A percentile compares a stretch with the other conserved stretches of the same genome.
Evolutionary conservation across 148 eudicot genomes (phyloP).

Genomic region (Hydrangea macrophylla): DNA sequence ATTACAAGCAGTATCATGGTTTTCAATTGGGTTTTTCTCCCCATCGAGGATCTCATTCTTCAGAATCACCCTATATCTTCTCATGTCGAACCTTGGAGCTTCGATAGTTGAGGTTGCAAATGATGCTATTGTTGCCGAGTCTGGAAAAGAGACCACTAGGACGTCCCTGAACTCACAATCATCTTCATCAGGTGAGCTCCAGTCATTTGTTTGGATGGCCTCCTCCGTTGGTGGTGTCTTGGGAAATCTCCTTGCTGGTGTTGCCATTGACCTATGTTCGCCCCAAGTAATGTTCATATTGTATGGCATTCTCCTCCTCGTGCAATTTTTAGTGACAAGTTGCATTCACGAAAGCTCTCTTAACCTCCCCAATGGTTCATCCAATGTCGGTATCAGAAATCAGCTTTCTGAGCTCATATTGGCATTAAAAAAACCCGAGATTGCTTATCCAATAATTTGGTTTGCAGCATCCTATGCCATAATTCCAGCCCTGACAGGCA

Average conservation of each 20-base stretch:
- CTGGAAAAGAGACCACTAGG: conserved; percentile 42
- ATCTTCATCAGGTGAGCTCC: conserved; percentile 65
- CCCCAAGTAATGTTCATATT: conserved; percentile 52
- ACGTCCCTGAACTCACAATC: conserved; percentile 30
- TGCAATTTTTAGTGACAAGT: conserved; percentile 58
- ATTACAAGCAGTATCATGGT: conserved; percentile 84
- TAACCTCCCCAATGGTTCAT: conserved; percentile 56
- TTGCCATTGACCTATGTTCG: conserved; percentile 46
- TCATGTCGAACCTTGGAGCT: conserved; percentile 84
- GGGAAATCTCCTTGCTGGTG: conserved; percentile 72
- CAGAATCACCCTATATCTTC: conserved; percentile 66
- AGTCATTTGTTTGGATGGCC: conserved; percentile 94
- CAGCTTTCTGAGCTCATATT: conserved; percentile 57
- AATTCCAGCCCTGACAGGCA: conserved; percentile 73
- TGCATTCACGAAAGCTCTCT: conserved; percentile 52
- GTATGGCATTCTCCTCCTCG: conserved; percentile 44
- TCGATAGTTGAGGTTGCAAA: conserved; percentile 89
- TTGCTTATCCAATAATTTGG: conserved; percentile 69
- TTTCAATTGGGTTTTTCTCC: conserved; percentile 57
- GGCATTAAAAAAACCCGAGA: conserved; percentile 62
- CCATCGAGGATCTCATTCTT: conserved; percentile 59
- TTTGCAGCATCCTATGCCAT: conserved; percentile 75
- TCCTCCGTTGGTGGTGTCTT: conserved; percentile 76
- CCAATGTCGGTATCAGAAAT: conserved; percentile 42
- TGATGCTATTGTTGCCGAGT: conserved; percentile 92